Evolutionary conservation across 1,139 yeast species (phyloP).

Genomic region (Sporopachydermia cereana): DNA sequence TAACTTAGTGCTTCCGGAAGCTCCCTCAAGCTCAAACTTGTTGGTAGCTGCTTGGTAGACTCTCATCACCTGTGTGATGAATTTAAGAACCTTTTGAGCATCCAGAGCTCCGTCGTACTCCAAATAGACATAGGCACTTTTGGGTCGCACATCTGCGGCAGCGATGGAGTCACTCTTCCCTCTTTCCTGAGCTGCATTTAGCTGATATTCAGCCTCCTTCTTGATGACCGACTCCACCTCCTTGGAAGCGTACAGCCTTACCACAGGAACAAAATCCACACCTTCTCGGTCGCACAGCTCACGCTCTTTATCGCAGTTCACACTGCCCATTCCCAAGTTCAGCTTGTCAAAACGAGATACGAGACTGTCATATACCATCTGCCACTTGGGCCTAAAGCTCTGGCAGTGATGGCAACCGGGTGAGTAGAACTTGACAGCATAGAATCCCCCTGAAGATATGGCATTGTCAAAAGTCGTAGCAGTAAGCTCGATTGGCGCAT

Average conservation of each 20-base stretch:
- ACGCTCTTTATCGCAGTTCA: constrained; percentile 26
- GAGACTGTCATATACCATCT: constrained; percentile 9
- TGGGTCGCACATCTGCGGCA: too few relatives aligned
- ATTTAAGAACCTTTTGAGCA: neutral
- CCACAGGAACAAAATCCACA: constrained; percentile 9
- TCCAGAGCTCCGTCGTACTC: neutral
- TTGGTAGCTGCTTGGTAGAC: constrained; percentile 1
- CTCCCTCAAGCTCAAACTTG: neutral
- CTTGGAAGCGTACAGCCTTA: neutral
- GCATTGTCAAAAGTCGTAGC: constrained; percentile 31
- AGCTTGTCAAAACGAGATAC: neutral
- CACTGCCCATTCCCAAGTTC: constrained; percentile 25
- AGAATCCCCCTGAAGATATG: constrained; percentile 33
- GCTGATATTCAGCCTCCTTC: neutral
- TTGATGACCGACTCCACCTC: neutral
- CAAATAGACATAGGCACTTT: neutral
- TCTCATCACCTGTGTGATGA: neutral
- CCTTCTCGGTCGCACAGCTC: constrained; percentile 24
- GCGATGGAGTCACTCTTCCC: neutral
- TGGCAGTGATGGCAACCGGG: constrained; percentile 67
- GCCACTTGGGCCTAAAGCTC: constrained; percentile 53
- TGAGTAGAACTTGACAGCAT: constrained; percentile 54
- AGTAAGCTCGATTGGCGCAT: constrained; percentile 9
- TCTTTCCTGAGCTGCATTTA: neutral
- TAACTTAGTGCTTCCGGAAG: neutral